A percentile compares a stretch with the other conserved stretches of the same genome.
Conservation (phyloP, 148 eudicot species). For the Persicaria tinctoria region DNA sequence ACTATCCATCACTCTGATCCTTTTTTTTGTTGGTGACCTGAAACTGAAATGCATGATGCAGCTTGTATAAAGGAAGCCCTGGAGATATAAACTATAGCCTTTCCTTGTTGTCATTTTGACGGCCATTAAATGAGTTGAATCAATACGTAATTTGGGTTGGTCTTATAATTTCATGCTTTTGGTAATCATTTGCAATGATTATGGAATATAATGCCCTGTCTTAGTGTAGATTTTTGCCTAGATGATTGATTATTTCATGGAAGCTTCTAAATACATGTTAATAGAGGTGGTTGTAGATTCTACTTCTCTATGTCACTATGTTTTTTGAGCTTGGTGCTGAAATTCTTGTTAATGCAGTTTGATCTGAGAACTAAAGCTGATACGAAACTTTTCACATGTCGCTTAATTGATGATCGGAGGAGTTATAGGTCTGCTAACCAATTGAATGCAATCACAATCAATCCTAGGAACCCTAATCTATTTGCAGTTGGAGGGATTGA, state of each 20-base stretch:
- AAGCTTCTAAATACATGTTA: neutral
- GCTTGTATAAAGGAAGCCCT: too few species aligned
- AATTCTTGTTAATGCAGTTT: conserved; percentile 45
- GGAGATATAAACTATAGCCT: too few species aligned
- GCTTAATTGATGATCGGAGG: conserved; percentile 26
- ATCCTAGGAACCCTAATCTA: conserved; percentile 78
- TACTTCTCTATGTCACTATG: neutral
- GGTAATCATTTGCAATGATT: neutral
- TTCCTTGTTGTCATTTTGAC: too few species aligned
- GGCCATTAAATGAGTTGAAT: too few species aligned
- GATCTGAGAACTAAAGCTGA: conserved; percentile 78
- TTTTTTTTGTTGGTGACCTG: too few species aligned
- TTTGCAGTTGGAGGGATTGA: conserved; percentile 83
- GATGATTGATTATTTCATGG: neutral
- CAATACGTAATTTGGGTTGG: neutral
- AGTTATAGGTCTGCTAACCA: conserved; percentile 28
- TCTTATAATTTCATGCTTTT: neutral
- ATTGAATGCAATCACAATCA: conserved; percentile 72
- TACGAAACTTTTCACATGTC: conserved; percentile 75
- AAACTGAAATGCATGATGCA: too few species aligned
- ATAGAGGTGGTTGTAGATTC: neutral
- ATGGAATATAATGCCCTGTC: neutral
- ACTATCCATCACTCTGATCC: neutral
- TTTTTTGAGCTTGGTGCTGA: neutral
- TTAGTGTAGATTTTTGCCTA: neutral